Conservation (phyloP, 352 stramenopile genomes). For the Phytopythium chamaehyphon region DNA sequence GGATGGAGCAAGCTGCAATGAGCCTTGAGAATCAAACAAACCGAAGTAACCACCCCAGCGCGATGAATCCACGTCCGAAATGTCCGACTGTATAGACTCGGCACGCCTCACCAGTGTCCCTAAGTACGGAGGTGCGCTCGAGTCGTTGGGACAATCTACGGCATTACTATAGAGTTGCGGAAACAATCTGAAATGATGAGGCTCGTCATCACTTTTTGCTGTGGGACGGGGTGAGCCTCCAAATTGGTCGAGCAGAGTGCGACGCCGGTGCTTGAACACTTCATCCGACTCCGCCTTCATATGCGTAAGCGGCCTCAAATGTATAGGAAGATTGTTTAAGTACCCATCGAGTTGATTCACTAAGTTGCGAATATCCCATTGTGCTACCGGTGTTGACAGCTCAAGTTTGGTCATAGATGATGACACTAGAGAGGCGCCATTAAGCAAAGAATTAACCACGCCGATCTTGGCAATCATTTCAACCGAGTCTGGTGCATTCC, state of each 20-base stretch:
- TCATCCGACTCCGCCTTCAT: conserved; percentile 25
- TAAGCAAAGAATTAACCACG: conserved; percentile 7
- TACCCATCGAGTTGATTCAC: conserved; percentile 49
- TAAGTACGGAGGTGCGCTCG: neutral
- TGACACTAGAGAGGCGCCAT: conserved; percentile 37
- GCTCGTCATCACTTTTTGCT: too few relatives aligned
- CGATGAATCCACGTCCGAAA: conserved; percentile 51
- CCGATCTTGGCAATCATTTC: neutral
- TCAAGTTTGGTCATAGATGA: conserved; percentile 57
- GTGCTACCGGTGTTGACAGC: conserved; percentile 34
- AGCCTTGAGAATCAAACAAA: conserved; percentile 5
- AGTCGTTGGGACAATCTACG: neutral
- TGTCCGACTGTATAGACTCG: conserved; percentile 70
- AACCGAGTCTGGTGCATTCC: neutral
- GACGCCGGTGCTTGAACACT: conserved; percentile 19
- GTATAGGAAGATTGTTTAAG: conserved; percentile 46
- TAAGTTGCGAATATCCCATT: conserved; percentile 61
- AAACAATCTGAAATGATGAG: conserved; percentile 12
- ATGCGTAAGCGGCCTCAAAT: conserved; percentile 45
- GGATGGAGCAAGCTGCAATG: neutral
- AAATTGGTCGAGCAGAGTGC: neutral
- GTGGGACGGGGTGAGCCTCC: neutral
- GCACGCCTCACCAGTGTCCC: conserved; percentile 16
- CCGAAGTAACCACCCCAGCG: conserved; percentile 2
- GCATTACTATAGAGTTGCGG: conserved; percentile 6